Conservation (phyloP, 1,139 yeast genomes). For the Pichia sp. region DNA sequence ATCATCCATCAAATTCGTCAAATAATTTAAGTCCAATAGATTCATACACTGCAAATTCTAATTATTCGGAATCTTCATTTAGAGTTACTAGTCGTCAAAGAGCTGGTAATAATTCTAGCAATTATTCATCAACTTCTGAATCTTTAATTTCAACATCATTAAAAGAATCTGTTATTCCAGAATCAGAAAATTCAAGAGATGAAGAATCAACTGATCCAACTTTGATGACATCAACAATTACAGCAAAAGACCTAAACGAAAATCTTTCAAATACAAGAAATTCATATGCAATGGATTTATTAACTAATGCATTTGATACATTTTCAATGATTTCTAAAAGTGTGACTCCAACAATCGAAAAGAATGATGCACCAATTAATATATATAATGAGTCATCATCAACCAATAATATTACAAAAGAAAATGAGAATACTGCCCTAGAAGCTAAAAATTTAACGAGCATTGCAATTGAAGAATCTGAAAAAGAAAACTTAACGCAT, state of each 20-base stretch:
- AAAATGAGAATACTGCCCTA: too few relatives aligned
- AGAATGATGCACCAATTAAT: not conserved
- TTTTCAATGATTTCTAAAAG: slow-evolving; percentile 10
- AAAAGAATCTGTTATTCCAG: slow-evolving; percentile 3
- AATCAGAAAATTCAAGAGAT: not conserved
- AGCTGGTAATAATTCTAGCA: too few relatives aligned
- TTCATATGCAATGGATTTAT: slow-evolving; percentile 14
- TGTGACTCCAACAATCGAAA: not conserved
- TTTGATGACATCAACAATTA: too few relatives aligned
- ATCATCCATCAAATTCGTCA: slow-evolving; percentile 52
- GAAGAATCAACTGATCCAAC: too few relatives aligned
- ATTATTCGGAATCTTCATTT: slow-evolving; percentile 22
- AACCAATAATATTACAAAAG: not conserved
- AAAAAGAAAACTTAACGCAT: slow-evolving; percentile 5
- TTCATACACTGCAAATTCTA: slow-evolving; percentile 23
- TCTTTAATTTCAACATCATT: slow-evolving; percentile 16
- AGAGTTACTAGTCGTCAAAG: slow-evolving; percentile 6
- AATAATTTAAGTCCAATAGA: slow-evolving; percentile 23
- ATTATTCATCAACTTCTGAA: slow-evolving; percentile 13
- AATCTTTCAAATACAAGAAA: too few relatives aligned
- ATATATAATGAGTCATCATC: not conserved
- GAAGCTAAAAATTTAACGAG: slow-evolving; percentile 25
- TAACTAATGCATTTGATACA: slow-evolving; percentile 14
- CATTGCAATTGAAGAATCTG: slow-evolving; percentile 7
- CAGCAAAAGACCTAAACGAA: slow-evolving; percentile 1